phyloP scores from a whole-genome alignment of 306 rosid genomes.

The Adenanthera pavonina region DNA sequence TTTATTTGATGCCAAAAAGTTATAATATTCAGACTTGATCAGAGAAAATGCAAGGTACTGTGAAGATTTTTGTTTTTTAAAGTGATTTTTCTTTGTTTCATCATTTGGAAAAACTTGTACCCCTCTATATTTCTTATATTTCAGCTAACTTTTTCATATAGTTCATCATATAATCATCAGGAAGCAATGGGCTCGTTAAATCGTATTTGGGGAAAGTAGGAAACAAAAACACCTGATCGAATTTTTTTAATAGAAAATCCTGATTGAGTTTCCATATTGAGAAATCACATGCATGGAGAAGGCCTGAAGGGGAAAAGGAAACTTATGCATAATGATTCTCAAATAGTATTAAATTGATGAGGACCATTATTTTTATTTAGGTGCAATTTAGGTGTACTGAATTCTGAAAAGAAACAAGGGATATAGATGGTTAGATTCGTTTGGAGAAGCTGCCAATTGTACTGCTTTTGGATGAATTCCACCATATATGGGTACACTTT shows the following conservation, averaged over 20 bases:
- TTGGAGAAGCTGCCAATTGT: background rate
- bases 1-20: background rate
- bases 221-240: background rate
- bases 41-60: background rate
- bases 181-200: background rate
- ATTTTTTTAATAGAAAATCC: background rate
- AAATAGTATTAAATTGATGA: background rate
- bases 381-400: slow-evolving; percentile 3
- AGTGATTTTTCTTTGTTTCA: background rate
- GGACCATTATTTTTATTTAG: background rate
- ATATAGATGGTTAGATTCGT: slow-evolving; percentile 1
- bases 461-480: background rate
- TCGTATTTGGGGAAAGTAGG: background rate
- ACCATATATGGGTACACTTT: background rate
- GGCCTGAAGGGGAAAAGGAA: background rate
- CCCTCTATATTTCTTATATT: background rate
- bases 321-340: background rate
- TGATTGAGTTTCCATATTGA: background rate
- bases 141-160: background rate
- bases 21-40: background rate
- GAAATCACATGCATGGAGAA: background rate
- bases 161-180: background rate
- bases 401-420: background rate
- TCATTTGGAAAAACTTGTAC: background rate
- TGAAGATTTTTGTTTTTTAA: background rate